phyloP scores from a whole-genome alignment of 78 protist species.

The Monosiga brevicollis region DNA sequence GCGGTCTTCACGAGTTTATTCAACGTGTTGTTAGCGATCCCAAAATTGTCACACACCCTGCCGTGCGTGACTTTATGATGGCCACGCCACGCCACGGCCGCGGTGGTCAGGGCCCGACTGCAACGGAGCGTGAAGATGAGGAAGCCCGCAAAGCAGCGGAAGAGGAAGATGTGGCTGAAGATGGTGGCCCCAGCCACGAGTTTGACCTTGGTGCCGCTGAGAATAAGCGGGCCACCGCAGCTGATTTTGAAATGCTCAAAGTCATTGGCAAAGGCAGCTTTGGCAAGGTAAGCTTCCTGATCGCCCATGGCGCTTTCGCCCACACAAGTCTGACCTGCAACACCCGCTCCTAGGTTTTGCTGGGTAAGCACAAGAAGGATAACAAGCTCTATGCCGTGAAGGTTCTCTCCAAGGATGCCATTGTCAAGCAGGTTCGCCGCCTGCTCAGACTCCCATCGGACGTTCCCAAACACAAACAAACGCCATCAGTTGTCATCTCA shows the following conservation, averaged over 20 bases:
- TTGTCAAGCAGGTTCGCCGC: slow-evolving; percentile 13
- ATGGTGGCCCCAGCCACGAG: neutral
- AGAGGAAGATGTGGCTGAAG: too few relatives aligned
- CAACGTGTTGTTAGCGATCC: neutral
- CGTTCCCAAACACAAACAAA: too few relatives aligned
- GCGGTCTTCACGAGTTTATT: neutral
- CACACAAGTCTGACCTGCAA: neutral
- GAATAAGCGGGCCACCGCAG: neutral
- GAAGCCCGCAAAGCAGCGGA: too few relatives aligned
- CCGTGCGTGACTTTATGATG: neutral
- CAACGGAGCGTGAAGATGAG: too few relatives aligned
- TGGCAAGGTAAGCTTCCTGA: too few relatives aligned
- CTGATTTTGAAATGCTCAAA: slow-evolving; percentile 32
- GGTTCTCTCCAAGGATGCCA: slow-evolving; percentile 40
- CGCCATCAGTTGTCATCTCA: too few relatives aligned
- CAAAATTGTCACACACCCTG: neutral
- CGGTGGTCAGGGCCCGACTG: too few relatives aligned
- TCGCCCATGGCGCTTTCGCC: neutral
- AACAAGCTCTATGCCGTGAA: slow-evolving; percentile 55
- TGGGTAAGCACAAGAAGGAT: neutral
- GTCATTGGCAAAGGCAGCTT: slow-evolving; percentile 43
- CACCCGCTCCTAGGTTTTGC: neutral
- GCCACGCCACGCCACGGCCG: neutral
- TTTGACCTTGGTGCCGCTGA: neutral
- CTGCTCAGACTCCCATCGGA: too few relatives aligned